A percentile compares a stretch with the other conserved stretches of the same genome.
These are phyloP conservation scores for Pyrus pyrifolia DNA, from an alignment of 306 rosid genomes.

Conservation along the genomic window DNA sequence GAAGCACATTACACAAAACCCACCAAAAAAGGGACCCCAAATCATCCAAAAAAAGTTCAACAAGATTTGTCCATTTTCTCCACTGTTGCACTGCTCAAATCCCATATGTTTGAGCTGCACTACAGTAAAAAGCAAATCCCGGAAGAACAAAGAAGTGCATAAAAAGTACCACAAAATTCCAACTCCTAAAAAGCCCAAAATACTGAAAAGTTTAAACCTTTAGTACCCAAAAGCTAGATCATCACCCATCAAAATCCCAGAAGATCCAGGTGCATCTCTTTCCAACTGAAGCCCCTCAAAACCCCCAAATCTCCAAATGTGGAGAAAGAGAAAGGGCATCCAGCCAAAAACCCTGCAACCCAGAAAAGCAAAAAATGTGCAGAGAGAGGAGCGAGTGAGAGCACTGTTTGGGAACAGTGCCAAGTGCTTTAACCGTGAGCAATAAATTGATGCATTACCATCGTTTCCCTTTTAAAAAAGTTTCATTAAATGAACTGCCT, in stretches of 20 bases:
- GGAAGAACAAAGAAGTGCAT: neutral
- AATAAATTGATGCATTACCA: conserved; percentile 9
- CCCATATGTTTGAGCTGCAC: conserved; percentile 4
- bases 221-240: conserved; percentile 4
- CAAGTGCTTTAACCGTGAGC: conserved; percentile 27
- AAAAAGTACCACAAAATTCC: neutral
- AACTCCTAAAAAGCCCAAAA: neutral
- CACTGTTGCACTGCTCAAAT: conserved; percentile 12
- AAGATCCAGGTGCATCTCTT: conserved; percentile 1
- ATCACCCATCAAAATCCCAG: conserved; percentile 4
- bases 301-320: neutral
- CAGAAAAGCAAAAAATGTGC: neutral
- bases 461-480: neutral
- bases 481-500: neutral
- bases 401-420: conserved; percentile 17
- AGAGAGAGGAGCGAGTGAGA: conserved; percentile 1
- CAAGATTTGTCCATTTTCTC: conserved; percentile 8
- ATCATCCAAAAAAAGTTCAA: conserved; percentile 3
- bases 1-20: neutral
- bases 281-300: neutral
- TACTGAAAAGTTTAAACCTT: conserved; percentile 4
- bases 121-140: neutral
- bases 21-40: neutral
- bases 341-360: conserved; percentile 4
- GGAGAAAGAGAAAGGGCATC: neutral